Conservation (phyloP, 768 basidiomycete species). For the Crucibulum laeve region DNA sequence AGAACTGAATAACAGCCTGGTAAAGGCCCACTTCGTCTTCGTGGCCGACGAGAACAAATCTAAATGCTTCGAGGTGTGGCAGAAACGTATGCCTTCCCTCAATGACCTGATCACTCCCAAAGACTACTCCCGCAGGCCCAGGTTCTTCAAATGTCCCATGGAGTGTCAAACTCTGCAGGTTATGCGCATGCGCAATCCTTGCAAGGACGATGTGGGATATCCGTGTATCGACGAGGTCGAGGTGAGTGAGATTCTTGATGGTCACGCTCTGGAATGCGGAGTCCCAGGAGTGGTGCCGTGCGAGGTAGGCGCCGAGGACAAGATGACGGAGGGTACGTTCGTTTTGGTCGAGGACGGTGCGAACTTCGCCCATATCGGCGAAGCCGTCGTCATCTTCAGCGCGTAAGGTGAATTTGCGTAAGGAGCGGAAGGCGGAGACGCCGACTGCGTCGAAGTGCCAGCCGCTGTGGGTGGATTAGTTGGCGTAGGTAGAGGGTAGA, state of each 20-base stretch:
- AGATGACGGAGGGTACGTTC: constrained; percentile 53
- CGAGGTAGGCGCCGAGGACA: constrained; percentile 65
- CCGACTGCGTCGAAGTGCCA: constrained; percentile 75
- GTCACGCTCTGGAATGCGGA: constrained; percentile 56
- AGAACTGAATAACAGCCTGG: constrained; percentile 49
- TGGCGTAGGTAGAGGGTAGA: neutral
- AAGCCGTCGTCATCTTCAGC: constrained; percentile 71
- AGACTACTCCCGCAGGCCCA: constrained; percentile 51
- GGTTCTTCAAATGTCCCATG: constrained; percentile 66
- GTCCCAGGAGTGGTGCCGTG: constrained; percentile 64
- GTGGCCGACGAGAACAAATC: constrained; percentile 61
- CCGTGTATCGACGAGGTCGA: constrained; percentile 68
- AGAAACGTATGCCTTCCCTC: constrained; percentile 56
- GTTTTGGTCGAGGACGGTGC: constrained; percentile 59
- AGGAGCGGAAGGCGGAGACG: constrained; percentile 55
- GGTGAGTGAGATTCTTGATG: constrained; percentile 63
- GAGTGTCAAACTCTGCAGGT: constrained; percentile 56
- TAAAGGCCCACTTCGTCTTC: constrained; percentile 53
- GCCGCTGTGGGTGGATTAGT: constrained; percentile 32
- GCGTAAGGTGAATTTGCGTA: constrained; percentile 63
- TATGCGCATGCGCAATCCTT: constrained; percentile 59
- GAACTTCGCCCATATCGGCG: constrained; percentile 66
- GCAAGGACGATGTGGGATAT: constrained; percentile 60
- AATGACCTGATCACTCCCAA: constrained; percentile 58
- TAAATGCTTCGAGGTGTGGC: constrained; percentile 58